Percentiles rank a stretch among this genome's conserved stretches.
phyloP scores from a whole-genome alignment of 1,139 yeast species.

The Suhomyces guaymorum region DNA sequence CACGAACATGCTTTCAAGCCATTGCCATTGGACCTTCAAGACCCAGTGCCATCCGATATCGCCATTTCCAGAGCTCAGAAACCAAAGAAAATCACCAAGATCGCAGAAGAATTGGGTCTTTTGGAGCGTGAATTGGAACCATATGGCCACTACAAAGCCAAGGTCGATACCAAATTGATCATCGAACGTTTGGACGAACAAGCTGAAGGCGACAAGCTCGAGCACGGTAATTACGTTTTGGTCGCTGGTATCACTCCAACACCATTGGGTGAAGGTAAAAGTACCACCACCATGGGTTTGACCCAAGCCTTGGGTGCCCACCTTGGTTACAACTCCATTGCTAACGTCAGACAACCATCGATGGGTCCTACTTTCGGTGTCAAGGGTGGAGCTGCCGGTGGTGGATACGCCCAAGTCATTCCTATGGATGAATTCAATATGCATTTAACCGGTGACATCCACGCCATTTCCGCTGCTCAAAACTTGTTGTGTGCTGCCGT shows the following conservation, averaged over 20 bases:
- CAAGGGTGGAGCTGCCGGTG: conserved; percentile 99
- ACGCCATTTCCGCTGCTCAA: conserved; percentile 95
- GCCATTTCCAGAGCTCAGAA: conserved; percentile 88
- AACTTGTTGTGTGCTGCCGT: conserved; percentile 96
- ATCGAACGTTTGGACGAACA: conserved; percentile 58
- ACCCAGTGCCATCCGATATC: conserved; percentile 92
- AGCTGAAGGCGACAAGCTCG: conserved; percentile 46
- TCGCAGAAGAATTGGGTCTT: conserved; percentile 86
- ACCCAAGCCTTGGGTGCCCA: conserved; percentile 97
- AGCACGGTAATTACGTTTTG: conserved; percentile 83
- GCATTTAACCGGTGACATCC: conserved; percentile 98
- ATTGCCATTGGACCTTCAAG: conserved; percentile 61
- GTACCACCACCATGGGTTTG: conserved; percentile 94
- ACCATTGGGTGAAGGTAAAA: conserved; percentile 97
- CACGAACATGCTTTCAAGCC: conserved; percentile 54
- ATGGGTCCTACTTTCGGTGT: conserved; percentile 99
- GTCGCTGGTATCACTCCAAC: conserved; percentile 99
- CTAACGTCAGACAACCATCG: conserved; percentile 96
- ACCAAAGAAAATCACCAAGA: conserved; percentile 80
- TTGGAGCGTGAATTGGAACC: conserved; percentile 83
- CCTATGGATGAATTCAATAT: conserved; percentile 99
- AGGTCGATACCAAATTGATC: conserved; percentile 64
- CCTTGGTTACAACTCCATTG: conserved; percentile 81
- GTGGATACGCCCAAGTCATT: conserved; percentile 97
- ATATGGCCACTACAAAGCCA: conserved; percentile 90